Evolutionary conservation across 768 basidiomycete species (phyloP).

Genomic region (Rhodotorula graminis): DNA sequence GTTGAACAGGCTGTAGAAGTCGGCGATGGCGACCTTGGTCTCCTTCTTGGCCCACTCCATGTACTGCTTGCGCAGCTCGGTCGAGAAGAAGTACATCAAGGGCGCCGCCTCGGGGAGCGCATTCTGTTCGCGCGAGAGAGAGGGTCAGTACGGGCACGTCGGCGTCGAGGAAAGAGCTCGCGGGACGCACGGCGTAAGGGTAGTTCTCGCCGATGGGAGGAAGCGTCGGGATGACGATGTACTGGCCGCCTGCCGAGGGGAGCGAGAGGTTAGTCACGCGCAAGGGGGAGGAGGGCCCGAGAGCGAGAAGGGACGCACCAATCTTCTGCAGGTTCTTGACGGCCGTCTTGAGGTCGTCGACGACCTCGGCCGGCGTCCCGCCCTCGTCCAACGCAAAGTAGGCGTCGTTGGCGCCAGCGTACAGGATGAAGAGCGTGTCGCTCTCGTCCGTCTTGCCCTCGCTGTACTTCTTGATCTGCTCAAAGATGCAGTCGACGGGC

Average conservation of each 20-base stretch:
- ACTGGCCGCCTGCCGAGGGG: neutral
- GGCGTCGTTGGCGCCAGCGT: constrained; percentile 20
- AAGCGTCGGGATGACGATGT: constrained; percentile 13
- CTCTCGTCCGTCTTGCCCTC: neutral
- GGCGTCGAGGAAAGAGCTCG: neutral
- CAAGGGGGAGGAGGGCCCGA: too few relatives aligned
- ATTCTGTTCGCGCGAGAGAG: neutral
- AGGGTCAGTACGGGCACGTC: neutral
- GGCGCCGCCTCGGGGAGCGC: neutral
- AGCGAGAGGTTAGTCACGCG: neutral
- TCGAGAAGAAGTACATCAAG: neutral
- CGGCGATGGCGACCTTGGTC: constrained; percentile 2
- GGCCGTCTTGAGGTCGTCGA: neutral
- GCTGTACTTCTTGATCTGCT: constrained; percentile 6
- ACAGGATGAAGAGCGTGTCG: constrained; percentile 9
- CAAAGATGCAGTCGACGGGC: constrained; percentile 12
- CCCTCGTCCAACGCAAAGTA: neutral
- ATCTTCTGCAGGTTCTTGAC: neutral
- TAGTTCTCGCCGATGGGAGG: constrained; percentile 8
- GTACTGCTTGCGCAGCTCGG: neutral
- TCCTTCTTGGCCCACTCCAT: neutral
- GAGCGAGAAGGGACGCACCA: constrained; percentile 4
- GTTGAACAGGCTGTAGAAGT: constrained; percentile 6
- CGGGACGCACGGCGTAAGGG: constrained; percentile 10
- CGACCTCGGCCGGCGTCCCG: neutral